A percentile compares a stretch with the other conserved stretches of the same genome.
Conservation (phyloP, 1,284 basidiomycete genomes). For the Inonotus obliquus region DNA sequence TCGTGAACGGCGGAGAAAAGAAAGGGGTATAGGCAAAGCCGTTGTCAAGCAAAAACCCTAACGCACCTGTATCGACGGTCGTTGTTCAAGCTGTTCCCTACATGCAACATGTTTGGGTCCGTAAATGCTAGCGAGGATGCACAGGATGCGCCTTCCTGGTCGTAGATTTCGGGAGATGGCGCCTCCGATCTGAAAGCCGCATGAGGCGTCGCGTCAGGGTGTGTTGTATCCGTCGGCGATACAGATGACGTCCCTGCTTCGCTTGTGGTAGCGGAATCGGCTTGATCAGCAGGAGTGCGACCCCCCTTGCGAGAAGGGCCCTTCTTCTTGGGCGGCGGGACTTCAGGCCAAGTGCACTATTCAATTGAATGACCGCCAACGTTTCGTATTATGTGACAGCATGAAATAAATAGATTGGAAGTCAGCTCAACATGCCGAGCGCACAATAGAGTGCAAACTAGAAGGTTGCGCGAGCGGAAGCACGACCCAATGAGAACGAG, state of each 20-base stretch:
- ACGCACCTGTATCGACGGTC: constrained; percentile 18
- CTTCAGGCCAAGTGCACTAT: constrained; percentile 29
- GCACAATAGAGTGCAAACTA: neutral
- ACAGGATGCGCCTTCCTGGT: neutral
- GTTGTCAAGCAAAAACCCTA: neutral
- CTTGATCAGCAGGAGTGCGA: constrained; percentile 8
- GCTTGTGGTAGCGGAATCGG: neutral
- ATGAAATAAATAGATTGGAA: neutral
- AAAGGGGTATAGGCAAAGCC: neutral
- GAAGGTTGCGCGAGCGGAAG: neutral
- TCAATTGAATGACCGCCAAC: neutral
- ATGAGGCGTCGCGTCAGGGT: constrained; percentile 2
- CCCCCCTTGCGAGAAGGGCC: constrained; percentile 5
- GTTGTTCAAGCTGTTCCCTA: neutral
- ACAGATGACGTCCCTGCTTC: constrained; percentile 11
- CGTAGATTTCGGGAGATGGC: neutral
- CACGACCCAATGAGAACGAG: neutral
- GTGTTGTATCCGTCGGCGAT: neutral
- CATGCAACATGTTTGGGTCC: constrained; percentile 9
- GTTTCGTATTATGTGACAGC: neutral
- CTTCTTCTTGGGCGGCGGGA: constrained; percentile 23
- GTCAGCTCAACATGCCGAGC: neutral
- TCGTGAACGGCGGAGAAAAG: neutral
- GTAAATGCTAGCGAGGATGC: neutral
- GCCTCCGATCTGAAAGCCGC: constrained; percentile 2